phyloP scores from a whole-genome alignment of 192 early-diverging fungal species.

The Coemansia sp. region DNA sequence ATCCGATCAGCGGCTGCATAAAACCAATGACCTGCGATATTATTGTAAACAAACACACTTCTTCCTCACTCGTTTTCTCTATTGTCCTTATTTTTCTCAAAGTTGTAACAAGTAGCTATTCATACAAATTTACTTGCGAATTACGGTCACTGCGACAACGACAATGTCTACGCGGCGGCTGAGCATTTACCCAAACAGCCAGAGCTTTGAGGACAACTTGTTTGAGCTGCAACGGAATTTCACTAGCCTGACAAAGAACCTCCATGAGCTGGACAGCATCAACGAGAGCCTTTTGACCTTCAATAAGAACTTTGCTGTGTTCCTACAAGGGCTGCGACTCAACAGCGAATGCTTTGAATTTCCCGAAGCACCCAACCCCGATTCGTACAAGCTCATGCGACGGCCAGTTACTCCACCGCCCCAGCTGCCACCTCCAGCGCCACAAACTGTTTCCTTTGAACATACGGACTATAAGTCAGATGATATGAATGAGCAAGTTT shows the following conservation, averaged over 20 bases:
- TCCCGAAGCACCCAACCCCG: slow-evolving; percentile 42
- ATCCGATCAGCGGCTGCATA: background rate
- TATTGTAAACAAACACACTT: slow-evolving; percentile 10
- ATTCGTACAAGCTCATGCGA: slow-evolving; percentile 30
- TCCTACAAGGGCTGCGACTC: slow-evolving; percentile 45
- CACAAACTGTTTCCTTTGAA: background rate
- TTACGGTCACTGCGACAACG: background rate
- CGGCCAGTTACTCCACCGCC: slow-evolving; percentile 32
- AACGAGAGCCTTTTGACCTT: slow-evolving; percentile 46
- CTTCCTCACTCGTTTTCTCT: background rate
- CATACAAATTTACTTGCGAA: background rate
- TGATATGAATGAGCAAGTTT: background rate
- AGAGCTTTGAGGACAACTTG: slow-evolving; percentile 47
- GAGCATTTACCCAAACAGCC: slow-evolving; percentile 50
- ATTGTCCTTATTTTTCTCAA: background rate
- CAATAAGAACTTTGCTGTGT: slow-evolving; percentile 49
- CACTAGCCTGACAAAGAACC: slow-evolving; percentile 31
- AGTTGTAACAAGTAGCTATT: too few relatives aligned
- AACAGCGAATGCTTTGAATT: slow-evolving; percentile 50
- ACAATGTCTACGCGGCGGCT: slow-evolving; percentile 45
- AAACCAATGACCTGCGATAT: background rate
- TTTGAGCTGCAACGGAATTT: slow-evolving; percentile 49
- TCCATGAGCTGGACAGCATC: slow-evolving; percentile 42
- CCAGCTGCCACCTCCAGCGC: background rate
- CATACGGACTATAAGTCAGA: background rate